Base-by-base conservation (phyloP, 306 rosid genomes). In the Crataegus laevigata region DNA sequence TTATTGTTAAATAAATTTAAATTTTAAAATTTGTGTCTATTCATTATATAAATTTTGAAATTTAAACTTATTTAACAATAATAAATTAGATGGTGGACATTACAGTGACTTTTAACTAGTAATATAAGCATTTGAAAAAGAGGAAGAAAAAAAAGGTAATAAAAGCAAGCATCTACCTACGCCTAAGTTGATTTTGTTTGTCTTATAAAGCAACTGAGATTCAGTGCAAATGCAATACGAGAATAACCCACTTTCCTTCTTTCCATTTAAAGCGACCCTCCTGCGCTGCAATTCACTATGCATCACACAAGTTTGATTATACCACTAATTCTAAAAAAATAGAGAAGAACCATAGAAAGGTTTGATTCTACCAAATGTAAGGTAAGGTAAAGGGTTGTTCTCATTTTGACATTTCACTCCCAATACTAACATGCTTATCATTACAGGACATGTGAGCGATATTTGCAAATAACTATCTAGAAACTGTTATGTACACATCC, bases 181-280 rank as follows among this genome's bases (percentile, higher is more conserved):
- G 3, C 0, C 66, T n/a, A 72, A 5, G 67, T 38, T 59, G 76
- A 60, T 60, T 60, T 57, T 52, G 43, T 24, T 72, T 15, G 76
- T 72, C 76, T 42, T 43, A 11, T 26, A 73, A 73, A 73, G 76
- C 68, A 73, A 40, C 57, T 40, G 68, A 58, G 77, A 73, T 73
- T 73, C 69, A 73, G 60, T 61, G 69, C 45, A 73, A 61, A 42
- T 61, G 69, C 45, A 73, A 61, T 64, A 64, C 8, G 5, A 22
- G 21, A 24, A 34, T n/a, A 32, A 17, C 19, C 52, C 52, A 47
- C 42, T 25, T 60, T 19, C 57, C 58, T 40, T 54, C 25, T 59
- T 58, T 45, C 68, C 5, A 24, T 57, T 24, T 57, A 72, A 57
- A 57, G 54, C 40, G 68, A 5, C 67, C 54, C 40, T 30, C 24